Evolutionary conservation across 1,284 basidiomycete species (phyloP).

Genomic region (Melanopsichium pennsylvanicum): DNA sequence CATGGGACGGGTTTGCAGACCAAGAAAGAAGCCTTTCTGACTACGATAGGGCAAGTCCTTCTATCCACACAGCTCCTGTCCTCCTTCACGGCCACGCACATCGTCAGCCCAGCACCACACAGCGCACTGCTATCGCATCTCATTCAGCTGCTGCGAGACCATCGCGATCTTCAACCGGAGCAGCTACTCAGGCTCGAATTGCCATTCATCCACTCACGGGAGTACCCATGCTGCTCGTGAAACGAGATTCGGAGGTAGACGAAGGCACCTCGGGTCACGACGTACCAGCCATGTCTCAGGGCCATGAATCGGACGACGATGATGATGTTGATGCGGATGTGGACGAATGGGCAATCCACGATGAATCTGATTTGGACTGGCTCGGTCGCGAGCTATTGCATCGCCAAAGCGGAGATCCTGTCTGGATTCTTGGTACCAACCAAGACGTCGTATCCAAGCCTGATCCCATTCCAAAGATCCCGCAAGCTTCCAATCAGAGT

Average conservation of each 20-base stretch:
- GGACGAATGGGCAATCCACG: conserved; percentile 25
- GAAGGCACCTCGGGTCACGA: neutral
- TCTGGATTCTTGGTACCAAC: conserved; percentile 47
- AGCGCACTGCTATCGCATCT: neutral
- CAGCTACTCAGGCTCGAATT: conserved; percentile 1
- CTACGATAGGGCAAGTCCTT: conserved; percentile 6
- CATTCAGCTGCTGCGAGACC: neutral
- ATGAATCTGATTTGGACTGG: conserved; percentile 53
- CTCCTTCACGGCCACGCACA: conserved; percentile 7
- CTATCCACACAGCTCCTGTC: conserved; percentile 31
- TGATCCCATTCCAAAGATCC: neutral
- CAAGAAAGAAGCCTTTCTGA: neutral
- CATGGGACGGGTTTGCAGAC: conserved; percentile 2
- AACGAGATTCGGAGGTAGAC: neutral
- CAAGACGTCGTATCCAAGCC: neutral
- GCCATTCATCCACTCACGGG: conserved; percentile 35
- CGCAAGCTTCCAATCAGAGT: neutral
- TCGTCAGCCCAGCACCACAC: neutral
- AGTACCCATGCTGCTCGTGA: conserved; percentile 18
- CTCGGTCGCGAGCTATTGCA: conserved; percentile 46
- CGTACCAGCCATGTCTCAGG: neutral
- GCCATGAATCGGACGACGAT: conserved; percentile 9
- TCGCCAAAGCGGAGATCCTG: conserved; percentile 26
- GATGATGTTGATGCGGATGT: conserved; percentile 6
- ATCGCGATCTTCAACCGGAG: neutral